Percentiles rank a stretch among this genome's conserved stretches.
Conservation (phyloP, 78 protist genomes). For the Pigoraptor vietnamica region DNA sequence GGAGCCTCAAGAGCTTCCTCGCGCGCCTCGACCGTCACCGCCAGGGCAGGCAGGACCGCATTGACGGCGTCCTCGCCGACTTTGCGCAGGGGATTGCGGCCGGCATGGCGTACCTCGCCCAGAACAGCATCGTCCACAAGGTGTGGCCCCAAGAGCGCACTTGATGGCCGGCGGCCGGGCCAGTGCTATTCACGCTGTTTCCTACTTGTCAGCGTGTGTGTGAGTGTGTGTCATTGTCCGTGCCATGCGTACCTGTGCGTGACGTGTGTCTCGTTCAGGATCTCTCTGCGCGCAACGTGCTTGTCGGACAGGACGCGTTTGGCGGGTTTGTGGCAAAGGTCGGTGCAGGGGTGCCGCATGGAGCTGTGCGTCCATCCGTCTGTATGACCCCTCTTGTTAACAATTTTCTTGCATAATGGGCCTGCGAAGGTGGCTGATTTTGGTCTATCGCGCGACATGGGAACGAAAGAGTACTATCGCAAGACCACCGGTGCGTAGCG, state of each 20-base stretch:
- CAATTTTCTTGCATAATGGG: not conserved
- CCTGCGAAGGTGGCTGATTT: not conserved
- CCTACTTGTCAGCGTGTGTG: too few species aligned
- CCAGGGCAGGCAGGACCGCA: not conserved
- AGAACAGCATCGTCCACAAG: not conserved
- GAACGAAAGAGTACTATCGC: not conserved
- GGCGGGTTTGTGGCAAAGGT: not conserved
- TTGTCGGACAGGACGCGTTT: not conserved
- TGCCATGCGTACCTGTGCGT: too few species aligned
- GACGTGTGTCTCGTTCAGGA: too few species aligned
- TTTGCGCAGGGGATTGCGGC: not conserved
- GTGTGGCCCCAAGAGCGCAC: too few species aligned
- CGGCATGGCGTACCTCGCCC: not conserved
- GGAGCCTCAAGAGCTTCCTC: not conserved
- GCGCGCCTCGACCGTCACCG: not conserved
- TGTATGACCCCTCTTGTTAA: too few species aligned
- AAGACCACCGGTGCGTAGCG: not conserved
- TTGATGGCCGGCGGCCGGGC: too few species aligned
- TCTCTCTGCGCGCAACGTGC: not conserved
- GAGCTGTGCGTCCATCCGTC: too few species aligned
- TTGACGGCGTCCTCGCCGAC: not conserved
- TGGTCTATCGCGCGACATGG: not conserved
- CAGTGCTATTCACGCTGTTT: too few species aligned
- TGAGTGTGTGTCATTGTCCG: too few species aligned
- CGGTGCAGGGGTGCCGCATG: not conserved